Evolutionary conservation across 1,284 basidiomycete species (phyloP).

Genomic region (Puccinia hordei): DNA sequence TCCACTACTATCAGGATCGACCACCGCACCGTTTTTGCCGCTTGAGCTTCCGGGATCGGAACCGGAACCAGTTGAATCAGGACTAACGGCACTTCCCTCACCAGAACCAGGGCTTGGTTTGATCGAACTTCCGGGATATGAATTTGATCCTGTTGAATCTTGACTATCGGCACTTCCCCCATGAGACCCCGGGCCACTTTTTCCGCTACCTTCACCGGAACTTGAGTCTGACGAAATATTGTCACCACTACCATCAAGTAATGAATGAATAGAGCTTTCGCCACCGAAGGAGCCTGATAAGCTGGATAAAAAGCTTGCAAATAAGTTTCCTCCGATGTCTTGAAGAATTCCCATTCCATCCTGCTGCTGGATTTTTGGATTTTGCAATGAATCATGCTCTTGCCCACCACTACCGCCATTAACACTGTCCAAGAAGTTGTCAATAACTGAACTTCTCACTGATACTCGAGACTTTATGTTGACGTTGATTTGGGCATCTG

Average conservation of each 20-base stretch:
- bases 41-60: constrained; percentile 6
- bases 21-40: not conserved
- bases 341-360: constrained; percentile 38
- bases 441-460: constrained; percentile 22
- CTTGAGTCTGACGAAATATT: not conserved
- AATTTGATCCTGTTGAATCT: not conserved
- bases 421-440: constrained; percentile 37
- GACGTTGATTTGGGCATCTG: constrained; percentile 23
- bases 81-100: not conserved
- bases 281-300: not conserved
- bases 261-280: not conserved
- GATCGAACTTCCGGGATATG: not conserved
- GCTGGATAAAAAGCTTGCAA: not conserved
- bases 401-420: constrained; percentile 37
- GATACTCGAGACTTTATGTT: constrained; percentile 25
- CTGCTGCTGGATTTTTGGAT: constrained; percentile 17
- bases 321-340: not conserved
- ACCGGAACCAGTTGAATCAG: not conserved
- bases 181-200: not conserved
- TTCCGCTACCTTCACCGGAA: not conserved
- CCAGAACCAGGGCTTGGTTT: too few species aligned
- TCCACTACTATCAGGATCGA: not conserved
- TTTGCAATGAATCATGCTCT: constrained; percentile 1
- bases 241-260: not conserved
- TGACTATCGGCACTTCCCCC: not conserved